phyloP scores from a whole-genome alignment of 441 rosid genomes.

The Geranium incanum region DNA sequence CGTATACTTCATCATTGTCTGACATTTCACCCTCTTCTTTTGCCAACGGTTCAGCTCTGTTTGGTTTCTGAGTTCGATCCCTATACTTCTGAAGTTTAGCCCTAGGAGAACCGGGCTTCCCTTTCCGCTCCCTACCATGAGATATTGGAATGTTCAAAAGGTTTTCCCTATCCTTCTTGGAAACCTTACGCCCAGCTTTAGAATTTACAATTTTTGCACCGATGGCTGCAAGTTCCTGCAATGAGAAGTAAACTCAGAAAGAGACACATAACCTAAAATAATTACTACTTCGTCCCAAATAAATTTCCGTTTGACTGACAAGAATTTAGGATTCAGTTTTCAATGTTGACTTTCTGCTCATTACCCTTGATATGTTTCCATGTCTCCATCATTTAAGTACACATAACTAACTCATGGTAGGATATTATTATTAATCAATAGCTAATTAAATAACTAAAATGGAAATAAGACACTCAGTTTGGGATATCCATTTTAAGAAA shows the following conservation, averaged over 20 bases:
- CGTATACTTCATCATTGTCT: conserved; percentile 77
- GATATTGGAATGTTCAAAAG: conserved; percentile 34
- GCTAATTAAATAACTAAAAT: no score
- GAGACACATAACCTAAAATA: not conserved
- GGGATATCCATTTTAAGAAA: no score
- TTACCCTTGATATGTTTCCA: no score
- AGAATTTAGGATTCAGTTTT: no score
- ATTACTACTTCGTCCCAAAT: no score
- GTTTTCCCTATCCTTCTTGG: conserved; percentile 58
- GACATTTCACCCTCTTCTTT: conserved; percentile 99
- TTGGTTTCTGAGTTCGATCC: conserved; percentile 52
- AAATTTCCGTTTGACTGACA: no score
- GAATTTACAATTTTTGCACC: conserved; percentile 57
- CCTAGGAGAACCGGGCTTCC: conserved; percentile 36
- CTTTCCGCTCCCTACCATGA: conserved; percentile 43
- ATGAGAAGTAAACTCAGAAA: not conserved
- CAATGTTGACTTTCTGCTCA: no score
- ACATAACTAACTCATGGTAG: no score
- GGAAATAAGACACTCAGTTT: no score
- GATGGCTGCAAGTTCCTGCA: conserved; percentile 74
- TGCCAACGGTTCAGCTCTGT: conserved; percentile 56
- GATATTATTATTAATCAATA: no score
- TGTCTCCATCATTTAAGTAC: no score
- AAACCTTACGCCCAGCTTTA: conserved; percentile 62
- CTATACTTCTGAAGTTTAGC: conserved; percentile 30